A percentile compares a stretch with the other conserved stretches of the same genome.
These are phyloP conservation scores for Populus alba DNA, from an alignment of 345 rosid species.

Conservation along the genomic window DNA sequence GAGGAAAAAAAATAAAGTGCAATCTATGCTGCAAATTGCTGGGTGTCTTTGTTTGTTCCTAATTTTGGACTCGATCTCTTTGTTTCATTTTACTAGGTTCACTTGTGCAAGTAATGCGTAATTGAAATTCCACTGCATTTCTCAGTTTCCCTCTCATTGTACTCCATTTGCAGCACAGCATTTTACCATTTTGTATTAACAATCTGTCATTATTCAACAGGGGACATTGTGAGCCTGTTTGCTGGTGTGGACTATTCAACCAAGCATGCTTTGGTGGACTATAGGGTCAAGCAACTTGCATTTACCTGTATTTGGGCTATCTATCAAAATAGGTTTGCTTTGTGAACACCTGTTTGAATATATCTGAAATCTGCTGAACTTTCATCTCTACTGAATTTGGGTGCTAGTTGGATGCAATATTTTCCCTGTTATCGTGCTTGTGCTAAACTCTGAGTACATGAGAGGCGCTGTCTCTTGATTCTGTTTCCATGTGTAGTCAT, in stretches of 20 bases:
- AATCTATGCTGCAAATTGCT: background rate
- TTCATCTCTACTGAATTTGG: conserved; percentile 6
- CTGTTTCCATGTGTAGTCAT: conserved; percentile 2
- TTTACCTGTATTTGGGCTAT: conserved; percentile 71
- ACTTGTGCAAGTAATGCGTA: background rate
- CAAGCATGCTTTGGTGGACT: conserved; percentile 58
- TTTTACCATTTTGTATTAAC: conserved; percentile 18
- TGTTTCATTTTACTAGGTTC: background rate
- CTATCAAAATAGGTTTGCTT: conserved; percentile 70
- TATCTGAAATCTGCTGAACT: background rate
- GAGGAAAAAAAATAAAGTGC: background rate
- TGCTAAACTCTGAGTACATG: background rate
- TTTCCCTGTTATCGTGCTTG: background rate
- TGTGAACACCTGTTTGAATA: background rate
- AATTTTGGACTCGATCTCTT: background rate
- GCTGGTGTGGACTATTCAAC: conserved; percentile 51
- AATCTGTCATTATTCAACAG: conserved; percentile 46
- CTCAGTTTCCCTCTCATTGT: background rate
- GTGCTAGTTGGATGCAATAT: conserved; percentile 5
- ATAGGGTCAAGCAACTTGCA: conserved; percentile 68
- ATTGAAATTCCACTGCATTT: background rate
- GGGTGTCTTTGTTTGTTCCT: background rate
- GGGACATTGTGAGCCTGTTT: conserved; percentile 64
- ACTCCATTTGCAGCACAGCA: conserved; percentile 1
- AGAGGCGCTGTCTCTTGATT: background rate